Percentiles rank a stretch among this genome's conserved stretches.
phyloP scores from a whole-genome alignment of 2,329 filamentous ascomycete species.

The Botrytis paeoniae region DNA sequence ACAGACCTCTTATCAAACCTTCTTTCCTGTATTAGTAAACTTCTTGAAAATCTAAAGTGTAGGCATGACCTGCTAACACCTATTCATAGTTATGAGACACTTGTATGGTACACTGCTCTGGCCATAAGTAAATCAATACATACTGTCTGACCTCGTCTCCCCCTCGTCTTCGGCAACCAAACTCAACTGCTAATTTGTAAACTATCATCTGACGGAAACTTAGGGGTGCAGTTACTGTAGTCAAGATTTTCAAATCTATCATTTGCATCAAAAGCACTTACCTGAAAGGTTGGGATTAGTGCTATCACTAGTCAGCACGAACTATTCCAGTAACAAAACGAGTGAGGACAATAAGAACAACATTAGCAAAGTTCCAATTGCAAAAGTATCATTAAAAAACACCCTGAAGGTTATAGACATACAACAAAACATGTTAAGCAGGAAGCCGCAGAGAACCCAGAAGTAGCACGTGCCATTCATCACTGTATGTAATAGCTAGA shows the following conservation, averaged over 20 bases:
- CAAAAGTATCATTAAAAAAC: not conserved
- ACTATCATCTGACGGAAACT: not conserved
- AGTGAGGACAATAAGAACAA: not conserved
- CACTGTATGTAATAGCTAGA: not conserved
- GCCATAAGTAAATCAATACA: not conserved
- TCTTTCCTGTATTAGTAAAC: not conserved
- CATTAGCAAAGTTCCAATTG: not conserved
- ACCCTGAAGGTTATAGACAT: not conserved
- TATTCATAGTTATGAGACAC: not conserved
- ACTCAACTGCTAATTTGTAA: not conserved
- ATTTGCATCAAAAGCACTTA: not conserved
- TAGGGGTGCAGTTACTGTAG: not conserved
- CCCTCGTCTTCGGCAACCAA: not conserved
- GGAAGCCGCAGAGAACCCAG: not conserved
- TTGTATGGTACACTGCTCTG: not conserved
- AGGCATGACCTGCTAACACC: not conserved
- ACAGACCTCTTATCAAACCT: not conserved
- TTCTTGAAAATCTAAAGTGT: not conserved
- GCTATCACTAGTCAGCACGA: not conserved
- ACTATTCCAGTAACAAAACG: not conserved
- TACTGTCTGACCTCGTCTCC: not conserved
- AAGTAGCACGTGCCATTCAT: not conserved
- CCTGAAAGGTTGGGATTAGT: not conserved
- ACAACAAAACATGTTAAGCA: not conserved
- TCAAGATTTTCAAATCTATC: not conserved